Percentiles rank a stretch among this genome's conserved stretches.
Conservation (phyloP, 2,329 filamentous ascomycete species). For the Proliferodiscus dingleyae region DNA sequence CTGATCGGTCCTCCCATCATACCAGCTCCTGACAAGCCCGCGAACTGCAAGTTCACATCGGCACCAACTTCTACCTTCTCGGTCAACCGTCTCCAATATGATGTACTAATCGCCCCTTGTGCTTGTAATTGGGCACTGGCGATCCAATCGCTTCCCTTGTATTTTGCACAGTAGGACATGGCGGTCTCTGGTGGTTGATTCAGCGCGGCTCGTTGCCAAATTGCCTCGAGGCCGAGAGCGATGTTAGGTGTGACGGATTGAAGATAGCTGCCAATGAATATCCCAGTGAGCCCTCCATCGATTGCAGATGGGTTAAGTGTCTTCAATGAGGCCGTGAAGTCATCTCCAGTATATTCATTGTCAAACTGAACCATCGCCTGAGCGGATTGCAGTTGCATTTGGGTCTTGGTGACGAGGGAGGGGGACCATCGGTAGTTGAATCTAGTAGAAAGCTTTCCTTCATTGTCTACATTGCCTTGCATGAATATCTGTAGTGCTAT, state of each 20-base stretch:
- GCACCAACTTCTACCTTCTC: constrained; percentile 96
- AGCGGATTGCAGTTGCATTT: constrained; percentile 74
- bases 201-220: constrained; percentile 85
- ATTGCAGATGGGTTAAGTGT: constrained; percentile 91
- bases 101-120: constrained; percentile 81
- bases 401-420: constrained; percentile 77
- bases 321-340: constrained; percentile 92
- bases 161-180: constrained; percentile 84
- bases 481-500: constrained; percentile 69
- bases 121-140: constrained; percentile 78
- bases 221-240: constrained; percentile 81
- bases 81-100: constrained; percentile 89
- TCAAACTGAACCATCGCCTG: constrained; percentile 92
- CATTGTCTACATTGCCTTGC: constrained; percentile 93
- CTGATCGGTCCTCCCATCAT: constrained; percentile 71
- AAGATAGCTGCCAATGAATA: constrained; percentile 92
- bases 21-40: constrained; percentile 54
- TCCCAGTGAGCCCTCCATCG: constrained; percentile 88
- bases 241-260: constrained; percentile 87
- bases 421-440: constrained; percentile 90
- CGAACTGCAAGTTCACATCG: constrained; percentile 85
- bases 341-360: constrained; percentile 87
- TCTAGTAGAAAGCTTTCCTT: constrained; percentile 78
- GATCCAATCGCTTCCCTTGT: constrained; percentile 90
- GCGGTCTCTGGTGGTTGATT: constrained; percentile 86